Evolutionary conservation across 306 rosid genomes (phyloP).

Genomic region (Lathyrus oleraceus): DNA sequence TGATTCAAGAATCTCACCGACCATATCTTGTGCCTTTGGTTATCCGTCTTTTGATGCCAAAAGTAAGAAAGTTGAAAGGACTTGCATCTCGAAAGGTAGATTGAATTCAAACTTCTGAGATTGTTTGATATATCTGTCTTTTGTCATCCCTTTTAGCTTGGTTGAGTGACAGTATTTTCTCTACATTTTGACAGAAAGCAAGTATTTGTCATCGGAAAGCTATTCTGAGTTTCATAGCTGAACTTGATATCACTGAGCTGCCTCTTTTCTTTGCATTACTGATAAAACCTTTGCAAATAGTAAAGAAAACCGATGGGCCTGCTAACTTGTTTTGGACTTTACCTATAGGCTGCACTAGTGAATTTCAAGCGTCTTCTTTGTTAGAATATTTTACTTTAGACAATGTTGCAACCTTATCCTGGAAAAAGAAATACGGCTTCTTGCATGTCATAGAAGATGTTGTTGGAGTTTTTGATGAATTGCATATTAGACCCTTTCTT

Average conservation of each 20-base stretch:
- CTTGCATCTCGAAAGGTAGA: constrained; percentile 85
- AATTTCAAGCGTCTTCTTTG: constrained; percentile 53
- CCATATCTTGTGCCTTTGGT: constrained; percentile 67
- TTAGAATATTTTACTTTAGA: constrained; percentile 65
- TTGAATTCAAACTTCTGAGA: background rate
- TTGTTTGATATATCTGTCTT: constrained; percentile 16
- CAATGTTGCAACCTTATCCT: constrained; percentile 59
- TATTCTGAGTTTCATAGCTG: constrained; percentile 75
- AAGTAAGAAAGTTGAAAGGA: constrained; percentile 80
- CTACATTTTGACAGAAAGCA: constrained; percentile 59
- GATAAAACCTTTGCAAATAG: constrained; percentile 77
- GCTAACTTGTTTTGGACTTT: constrained; percentile 68
- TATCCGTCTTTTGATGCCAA: constrained; percentile 83
- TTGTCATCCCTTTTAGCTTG: constrained; percentile 11
- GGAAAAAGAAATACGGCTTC: constrained; percentile 84
- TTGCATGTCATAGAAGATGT: constrained; percentile 88
- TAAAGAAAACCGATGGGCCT: constrained; percentile 53
- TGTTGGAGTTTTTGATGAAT: constrained; percentile 80
- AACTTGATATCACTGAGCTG: constrained; percentile 75
- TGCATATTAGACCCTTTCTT: constrained; percentile 74
- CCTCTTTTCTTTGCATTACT: constrained; percentile 83
- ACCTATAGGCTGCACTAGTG: constrained; percentile 42
- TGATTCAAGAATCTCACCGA: constrained; percentile 70
- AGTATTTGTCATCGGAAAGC: constrained; percentile 84
- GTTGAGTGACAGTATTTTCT: constrained; percentile 8